These are phyloP conservation scores for Alloascoidea africana DNA, from an alignment of 805 yeast genomes.

Conservation along the genomic window DNA sequence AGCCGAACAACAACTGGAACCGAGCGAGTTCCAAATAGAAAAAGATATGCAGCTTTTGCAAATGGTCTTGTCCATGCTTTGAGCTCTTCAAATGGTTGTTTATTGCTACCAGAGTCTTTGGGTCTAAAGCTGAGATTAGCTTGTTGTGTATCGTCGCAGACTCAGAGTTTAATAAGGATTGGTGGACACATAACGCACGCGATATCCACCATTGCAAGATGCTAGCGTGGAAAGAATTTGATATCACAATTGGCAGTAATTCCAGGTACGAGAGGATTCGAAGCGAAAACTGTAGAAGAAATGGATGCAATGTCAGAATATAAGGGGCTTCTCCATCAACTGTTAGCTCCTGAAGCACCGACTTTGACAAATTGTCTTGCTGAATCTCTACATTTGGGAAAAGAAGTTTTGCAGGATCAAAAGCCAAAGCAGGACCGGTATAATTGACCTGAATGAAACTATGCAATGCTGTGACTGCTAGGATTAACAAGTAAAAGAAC, in stretches of 20 bases:
- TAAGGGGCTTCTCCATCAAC: constrained; percentile 63
- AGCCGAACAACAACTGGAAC: constrained; percentile 17
- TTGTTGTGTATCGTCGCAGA: constrained; percentile 14
- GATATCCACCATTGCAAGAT: constrained; percentile 16
- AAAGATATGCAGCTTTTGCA: constrained; percentile 23
- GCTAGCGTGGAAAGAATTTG: constrained; percentile 6
- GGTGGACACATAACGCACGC: constrained; percentile 19
- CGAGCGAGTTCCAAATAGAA: constrained; percentile 59
- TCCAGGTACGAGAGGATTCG: constrained; percentile 27
- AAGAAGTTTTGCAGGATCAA: constrained; percentile 18
- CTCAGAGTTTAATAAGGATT: constrained; percentile 14
- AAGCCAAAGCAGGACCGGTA: constrained; percentile 61
- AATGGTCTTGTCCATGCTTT: constrained; percentile 13
- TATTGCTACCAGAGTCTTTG: constrained; percentile 3
- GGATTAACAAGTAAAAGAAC: background rate
- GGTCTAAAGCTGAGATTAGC: constrained; percentile 8
- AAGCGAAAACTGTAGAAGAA: constrained; percentile 27
- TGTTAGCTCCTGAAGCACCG: constrained; percentile 18
- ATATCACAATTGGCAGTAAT: constrained; percentile 13
- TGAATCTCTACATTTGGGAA: constrained; percentile 10
- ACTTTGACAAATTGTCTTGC: constrained; percentile 2
- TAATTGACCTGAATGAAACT: constrained; percentile 60
- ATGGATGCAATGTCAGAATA: constrained; percentile 36
- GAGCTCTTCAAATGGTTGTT: constrained; percentile 4
- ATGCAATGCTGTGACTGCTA: constrained; percentile 51